A percentile compares a stretch with the other conserved stretches of the same genome.
Evolutionary conservation across 495 filamentous ascomycete genomes (phyloP).

Genomic region (Geopyxis carbonaria): DNA sequence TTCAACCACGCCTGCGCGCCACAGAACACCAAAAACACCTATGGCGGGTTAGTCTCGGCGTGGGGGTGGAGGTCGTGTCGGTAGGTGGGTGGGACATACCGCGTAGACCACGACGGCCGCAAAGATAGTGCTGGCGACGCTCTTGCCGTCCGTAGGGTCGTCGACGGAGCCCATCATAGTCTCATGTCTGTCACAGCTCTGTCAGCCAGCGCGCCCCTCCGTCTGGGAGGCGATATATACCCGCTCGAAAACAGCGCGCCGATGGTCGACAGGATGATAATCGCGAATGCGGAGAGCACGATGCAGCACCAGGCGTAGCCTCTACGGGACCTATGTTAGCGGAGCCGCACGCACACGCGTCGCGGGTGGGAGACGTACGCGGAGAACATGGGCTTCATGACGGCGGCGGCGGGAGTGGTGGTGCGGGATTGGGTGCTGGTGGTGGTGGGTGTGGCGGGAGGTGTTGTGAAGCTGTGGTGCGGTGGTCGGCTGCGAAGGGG

Average conservation of each 20-base stretch:
- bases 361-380: slow-evolving; percentile 12
- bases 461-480: no score
- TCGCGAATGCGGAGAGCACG: slow-evolving; percentile 19
- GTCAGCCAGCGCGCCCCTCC: neutral
- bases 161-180: slow-evolving; percentile 18
- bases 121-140: slow-evolving; percentile 15
- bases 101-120: slow-evolving; percentile 20
- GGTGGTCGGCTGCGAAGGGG: no score
- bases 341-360: neutral
- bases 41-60: no score
- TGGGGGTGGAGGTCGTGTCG: no score
- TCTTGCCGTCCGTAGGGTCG: slow-evolving; percentile 15
- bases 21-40: slow-evolving; percentile 22
- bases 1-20: slow-evolving; percentile 22
- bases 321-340: neutral
- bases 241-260: slow-evolving; percentile 17
- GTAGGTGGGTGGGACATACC: slow-evolving; percentile 3
- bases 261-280: slow-evolving; percentile 16
- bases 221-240: slow-evolving; percentile 5
- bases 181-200: slow-evolving; percentile 17
- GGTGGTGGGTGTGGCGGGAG: no score
- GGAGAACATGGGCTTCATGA: slow-evolving; percentile 25
- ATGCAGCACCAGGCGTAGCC: slow-evolving; percentile 12
- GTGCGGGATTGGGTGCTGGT: no score
- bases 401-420: no score